phyloP scores from a whole-genome alignment of 345 rosid genomes.

The Eucalyptus sp. region DNA sequence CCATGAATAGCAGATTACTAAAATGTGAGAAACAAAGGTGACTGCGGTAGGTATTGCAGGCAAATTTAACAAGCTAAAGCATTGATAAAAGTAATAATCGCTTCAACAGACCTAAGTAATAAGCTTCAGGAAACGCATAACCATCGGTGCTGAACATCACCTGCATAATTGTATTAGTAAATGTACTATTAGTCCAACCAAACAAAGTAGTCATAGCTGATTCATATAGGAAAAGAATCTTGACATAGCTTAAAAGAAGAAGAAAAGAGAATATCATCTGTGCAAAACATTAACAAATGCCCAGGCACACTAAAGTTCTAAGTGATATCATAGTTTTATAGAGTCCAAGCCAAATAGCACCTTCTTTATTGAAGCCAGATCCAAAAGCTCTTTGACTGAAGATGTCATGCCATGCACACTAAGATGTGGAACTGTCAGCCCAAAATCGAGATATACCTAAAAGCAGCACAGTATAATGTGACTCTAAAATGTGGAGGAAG shows the following conservation, averaged over 20 bases:
- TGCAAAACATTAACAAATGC: background rate
- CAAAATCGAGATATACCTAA: conserved; percentile 92
- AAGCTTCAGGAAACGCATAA: conserved; percentile 81
- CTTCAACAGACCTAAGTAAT: conserved; percentile 62
- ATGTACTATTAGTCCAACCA: background rate
- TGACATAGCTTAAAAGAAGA: background rate
- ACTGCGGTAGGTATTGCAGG: background rate
- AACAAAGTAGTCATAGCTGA: background rate
- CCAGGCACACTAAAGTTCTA: background rate
- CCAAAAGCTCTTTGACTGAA: conserved; percentile 79
- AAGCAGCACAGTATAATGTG: background rate
- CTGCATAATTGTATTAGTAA: conserved; percentile 29
- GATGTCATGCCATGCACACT: conserved; percentile 85
- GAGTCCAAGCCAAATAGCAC: conserved; percentile 16
- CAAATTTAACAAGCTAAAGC: background rate
- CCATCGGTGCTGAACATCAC: conserved; percentile 99
- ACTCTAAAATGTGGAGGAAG: background rate
- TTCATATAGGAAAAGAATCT: background rate
- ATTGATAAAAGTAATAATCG: background rate
- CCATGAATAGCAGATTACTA: background rate
- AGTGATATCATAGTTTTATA: background rate
- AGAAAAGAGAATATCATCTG: background rate
- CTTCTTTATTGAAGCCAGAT: conserved; percentile 79
- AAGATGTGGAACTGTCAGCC: conserved; percentile 92
- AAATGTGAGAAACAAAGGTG: background rate